Conservation (phyloP, 495 filamentous ascomycete genomes). For the Parmelia sp. region DNA sequence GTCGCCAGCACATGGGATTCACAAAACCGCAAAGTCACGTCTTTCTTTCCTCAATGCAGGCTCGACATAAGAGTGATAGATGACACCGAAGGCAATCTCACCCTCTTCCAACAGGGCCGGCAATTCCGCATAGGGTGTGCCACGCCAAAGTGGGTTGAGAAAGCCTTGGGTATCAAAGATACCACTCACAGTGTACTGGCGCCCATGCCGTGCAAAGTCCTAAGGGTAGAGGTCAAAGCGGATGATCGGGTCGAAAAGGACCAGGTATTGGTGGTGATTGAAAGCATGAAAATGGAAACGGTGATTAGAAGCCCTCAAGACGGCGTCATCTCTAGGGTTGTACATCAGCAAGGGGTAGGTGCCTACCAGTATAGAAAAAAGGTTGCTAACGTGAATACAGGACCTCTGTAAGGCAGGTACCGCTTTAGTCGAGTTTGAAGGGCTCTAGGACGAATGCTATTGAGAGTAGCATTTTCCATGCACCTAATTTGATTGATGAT, state of each 20-base stretch:
- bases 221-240: slow-evolving; percentile 74
- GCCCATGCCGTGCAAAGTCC: slow-evolving; percentile 92
- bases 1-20: slow-evolving; percentile 41
- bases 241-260: slow-evolving; percentile 80
- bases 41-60: slow-evolving; percentile 68
- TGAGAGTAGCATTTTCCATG: neutral
- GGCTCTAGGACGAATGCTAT: neutral
- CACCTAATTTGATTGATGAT: neutral
- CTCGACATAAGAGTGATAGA: slow-evolving; percentile 74
- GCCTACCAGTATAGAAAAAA: neutral
- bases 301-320: slow-evolving; percentile 85
- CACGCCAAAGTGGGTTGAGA: slow-evolving; percentile 73
- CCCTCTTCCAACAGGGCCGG: slow-evolving; percentile 74
- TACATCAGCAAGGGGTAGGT: slow-evolving; percentile 83
- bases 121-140: slow-evolving; percentile 65
- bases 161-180: slow-evolving; percentile 78
- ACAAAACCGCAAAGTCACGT: slow-evolving; percentile 38
- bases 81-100: slow-evolving; percentile 53
- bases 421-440: slow-evolving; percentile 48
- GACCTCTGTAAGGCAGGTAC: slow-evolving; percentile 56
- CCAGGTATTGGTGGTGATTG: slow-evolving; percentile 86
- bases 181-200: slow-evolving; percentile 74
- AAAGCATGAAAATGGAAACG: slow-evolving; percentile 99
- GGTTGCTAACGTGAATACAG: slow-evolving; percentile 29
- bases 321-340: slow-evolving; percentile 71